Conservation (phyloP, 2,329 filamentous ascomycete species). For the Neoscytalidium dimidiatum region DNA sequence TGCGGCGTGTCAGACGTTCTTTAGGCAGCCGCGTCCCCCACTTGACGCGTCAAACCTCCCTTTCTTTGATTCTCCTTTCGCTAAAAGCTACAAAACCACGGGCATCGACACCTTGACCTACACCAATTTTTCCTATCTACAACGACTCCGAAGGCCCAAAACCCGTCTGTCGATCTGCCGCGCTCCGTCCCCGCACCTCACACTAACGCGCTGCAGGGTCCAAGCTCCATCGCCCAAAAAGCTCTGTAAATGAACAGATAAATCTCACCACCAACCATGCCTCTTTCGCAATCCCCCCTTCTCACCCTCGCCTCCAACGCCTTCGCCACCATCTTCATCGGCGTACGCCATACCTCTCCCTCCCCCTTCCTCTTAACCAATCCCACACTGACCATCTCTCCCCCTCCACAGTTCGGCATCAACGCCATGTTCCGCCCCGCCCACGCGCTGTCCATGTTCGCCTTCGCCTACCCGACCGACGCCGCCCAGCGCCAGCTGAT, state of each 20-base stretch:
- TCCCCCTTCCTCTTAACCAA: too few relatives aligned
- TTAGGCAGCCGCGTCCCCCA: neutral
- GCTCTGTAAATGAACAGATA: neutral
- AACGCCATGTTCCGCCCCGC: conserved; percentile 43
- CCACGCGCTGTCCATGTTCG: conserved; percentile 41
- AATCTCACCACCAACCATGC: neutral
- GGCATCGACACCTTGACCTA: neutral
- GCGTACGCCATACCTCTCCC: too few relatives aligned
- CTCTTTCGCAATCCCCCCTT: neutral
- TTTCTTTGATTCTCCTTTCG: neutral
- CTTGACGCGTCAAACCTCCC: neutral
- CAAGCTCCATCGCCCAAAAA: neutral
- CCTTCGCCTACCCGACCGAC: conserved; percentile 35
- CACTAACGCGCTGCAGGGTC: neutral
- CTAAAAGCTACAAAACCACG: neutral
- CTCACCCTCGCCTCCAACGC: conserved; percentile 15
- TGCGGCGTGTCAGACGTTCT: neutral
- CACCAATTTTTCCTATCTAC: too few relatives aligned
- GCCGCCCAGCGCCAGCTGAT: conserved; percentile 42
- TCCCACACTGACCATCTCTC: too few relatives aligned
- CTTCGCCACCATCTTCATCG: conserved; percentile 33
- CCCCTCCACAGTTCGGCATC: too few relatives aligned
- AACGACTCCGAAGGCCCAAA: neutral
- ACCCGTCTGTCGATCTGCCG: neutral
- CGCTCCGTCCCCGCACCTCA: neutral